Percentiles rank a stretch among this genome's conserved stretches.
These are phyloP conservation scores for Xeromyces bisporus DNA, from an alignment of 495 filamentous ascomycete genomes.

Conservation along the genomic window DNA sequence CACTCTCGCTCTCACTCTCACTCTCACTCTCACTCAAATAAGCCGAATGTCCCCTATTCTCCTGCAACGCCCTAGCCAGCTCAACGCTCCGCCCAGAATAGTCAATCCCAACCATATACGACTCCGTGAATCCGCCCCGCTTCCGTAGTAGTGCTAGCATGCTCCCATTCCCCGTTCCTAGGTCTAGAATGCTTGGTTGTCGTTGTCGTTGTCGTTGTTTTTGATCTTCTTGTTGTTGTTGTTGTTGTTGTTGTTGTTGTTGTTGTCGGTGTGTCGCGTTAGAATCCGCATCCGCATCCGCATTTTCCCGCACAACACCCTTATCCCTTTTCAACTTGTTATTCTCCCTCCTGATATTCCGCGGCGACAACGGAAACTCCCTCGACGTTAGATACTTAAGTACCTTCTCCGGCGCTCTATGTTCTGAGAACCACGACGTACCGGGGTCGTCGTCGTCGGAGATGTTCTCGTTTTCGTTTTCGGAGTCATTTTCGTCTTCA, in stretches of 20 bases:
- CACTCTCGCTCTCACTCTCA: too few relatives aligned
- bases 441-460: slow-evolving; percentile 31
- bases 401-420: slow-evolving; percentile 33
- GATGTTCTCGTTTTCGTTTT: slow-evolving; percentile 5
- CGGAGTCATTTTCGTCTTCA: slow-evolving; percentile 3
- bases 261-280: slow-evolving; percentile 5
- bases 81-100: slow-evolving; percentile 59
- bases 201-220: slow-evolving; percentile 2
- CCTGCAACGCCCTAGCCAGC: slow-evolving; percentile 42
- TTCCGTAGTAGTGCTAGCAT: slow-evolving; percentile 61
- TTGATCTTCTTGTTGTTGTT: slow-evolving; percentile 6
- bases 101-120: slow-evolving; percentile 74
- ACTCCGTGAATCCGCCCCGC: slow-evolving; percentile 36
- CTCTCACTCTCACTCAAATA: too few relatives aligned
- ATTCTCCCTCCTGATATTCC: too few relatives aligned
- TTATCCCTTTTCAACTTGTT: too few relatives aligned
- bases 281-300: slow-evolving; percentile 2
- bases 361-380: slow-evolving; percentile 21
- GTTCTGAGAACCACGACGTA: slow-evolving; percentile 37
- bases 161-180: slow-evolving; percentile 88
- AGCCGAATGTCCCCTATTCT: slow-evolving; percentile 26
- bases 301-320: too few relatives aligned
- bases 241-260: slow-evolving; percentile 1
- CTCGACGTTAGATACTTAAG: slow-evolving; percentile 23
- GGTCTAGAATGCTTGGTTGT: slow-evolving; percentile 41